These are phyloP conservation scores for Penicillium salamii DNA, from an alignment of 495 filamentous ascomycete genomes.

Conservation along the genomic window DNA sequence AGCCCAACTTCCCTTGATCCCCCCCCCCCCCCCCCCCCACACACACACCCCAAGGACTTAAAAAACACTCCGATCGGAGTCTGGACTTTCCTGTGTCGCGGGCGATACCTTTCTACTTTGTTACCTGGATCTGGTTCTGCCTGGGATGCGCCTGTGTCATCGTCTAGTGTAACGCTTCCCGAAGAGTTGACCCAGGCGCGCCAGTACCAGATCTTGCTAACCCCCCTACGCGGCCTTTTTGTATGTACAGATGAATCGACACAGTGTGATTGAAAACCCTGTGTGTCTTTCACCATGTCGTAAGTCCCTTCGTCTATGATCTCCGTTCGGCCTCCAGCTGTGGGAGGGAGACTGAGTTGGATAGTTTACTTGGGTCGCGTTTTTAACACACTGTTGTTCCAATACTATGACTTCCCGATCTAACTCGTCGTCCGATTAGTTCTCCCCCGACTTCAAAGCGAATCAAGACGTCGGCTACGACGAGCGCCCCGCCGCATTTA, in stretches of 20 bases:
- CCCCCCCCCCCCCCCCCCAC: constrained; percentile 3
- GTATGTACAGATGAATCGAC: constrained; percentile 45
- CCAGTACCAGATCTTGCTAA: constrained; percentile 42
- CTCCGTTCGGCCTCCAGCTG: constrained; percentile 21
- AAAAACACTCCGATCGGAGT: constrained; percentile 14
- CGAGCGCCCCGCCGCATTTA: constrained; percentile 38
- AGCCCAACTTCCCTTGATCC: constrained; percentile 8
- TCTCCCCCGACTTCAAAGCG: constrained; percentile 45
- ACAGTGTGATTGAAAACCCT: constrained; percentile 38
- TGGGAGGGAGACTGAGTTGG: constrained; percentile 25
- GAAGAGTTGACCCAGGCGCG: constrained; percentile 34
- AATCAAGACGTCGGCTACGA: constrained; percentile 40
- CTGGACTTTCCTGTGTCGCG: constrained; percentile 18
- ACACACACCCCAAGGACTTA: constrained; percentile 12
- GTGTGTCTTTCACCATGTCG: constrained; percentile 48
- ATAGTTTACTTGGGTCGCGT: constrained; percentile 12
- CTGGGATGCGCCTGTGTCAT: constrained; percentile 48
- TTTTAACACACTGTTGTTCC: background rate
- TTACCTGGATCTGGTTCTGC: constrained; percentile 33
- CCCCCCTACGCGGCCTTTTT: constrained; percentile 33
- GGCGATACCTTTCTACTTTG: constrained; percentile 26
- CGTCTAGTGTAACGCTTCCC: constrained; percentile 44
- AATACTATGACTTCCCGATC: constrained; percentile 2
- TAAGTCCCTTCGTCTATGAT: constrained; percentile 45
- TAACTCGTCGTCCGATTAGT: constrained; percentile 17